Conservation (phyloP, 805 yeast species). For the Barnettozyma wickerhamii region DNA sequence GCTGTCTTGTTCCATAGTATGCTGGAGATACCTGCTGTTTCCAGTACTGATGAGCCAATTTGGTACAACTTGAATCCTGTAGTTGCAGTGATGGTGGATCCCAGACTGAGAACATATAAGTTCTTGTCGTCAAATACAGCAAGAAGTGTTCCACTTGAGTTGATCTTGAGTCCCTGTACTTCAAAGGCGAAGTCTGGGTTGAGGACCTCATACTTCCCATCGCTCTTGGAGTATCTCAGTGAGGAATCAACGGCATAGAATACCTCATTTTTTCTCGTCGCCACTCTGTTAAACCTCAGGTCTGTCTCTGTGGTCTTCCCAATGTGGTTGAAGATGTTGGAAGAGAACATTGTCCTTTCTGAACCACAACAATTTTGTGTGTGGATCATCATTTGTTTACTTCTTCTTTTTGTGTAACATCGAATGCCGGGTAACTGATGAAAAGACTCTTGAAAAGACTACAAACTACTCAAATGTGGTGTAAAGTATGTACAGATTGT, state of each 20-base stretch:
- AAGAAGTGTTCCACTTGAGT: slow-evolving; percentile 37
- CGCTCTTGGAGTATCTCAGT: slow-evolving; percentile 16
- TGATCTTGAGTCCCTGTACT: slow-evolving; percentile 33
- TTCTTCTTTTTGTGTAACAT: too few relatives aligned
- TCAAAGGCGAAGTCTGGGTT: slow-evolving; percentile 24
- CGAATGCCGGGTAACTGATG: too few relatives aligned
- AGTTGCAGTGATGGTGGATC: slow-evolving; percentile 16
- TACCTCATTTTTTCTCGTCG: slow-evolving; percentile 16
- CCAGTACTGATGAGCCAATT: slow-evolving; percentile 26
- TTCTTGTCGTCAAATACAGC: slow-evolving; percentile 35
- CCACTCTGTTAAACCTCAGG: slow-evolving; percentile 17
- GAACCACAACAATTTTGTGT: not conserved
- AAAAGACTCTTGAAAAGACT: too few relatives aligned
- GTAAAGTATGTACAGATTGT: too few relatives aligned
- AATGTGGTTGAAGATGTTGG: slow-evolving; percentile 3
- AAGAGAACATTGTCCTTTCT: slow-evolving; percentile 5
- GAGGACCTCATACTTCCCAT: slow-evolving; percentile 10
- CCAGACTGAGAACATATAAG: slow-evolving; percentile 30
- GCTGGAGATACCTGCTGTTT: slow-evolving; percentile 30
- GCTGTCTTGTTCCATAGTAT: slow-evolving; percentile 44
- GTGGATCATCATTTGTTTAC: too few relatives aligned
- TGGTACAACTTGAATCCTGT: slow-evolving; percentile 19
- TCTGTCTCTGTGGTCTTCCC: not conserved
- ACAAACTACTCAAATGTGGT: too few relatives aligned
- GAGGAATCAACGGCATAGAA: slow-evolving; percentile 17